Evolutionary conservation across 345 rosid genomes (phyloP), one percentile per base, ranked within the genome.

Genomic region (Cardamine resedifolia): DNA sequence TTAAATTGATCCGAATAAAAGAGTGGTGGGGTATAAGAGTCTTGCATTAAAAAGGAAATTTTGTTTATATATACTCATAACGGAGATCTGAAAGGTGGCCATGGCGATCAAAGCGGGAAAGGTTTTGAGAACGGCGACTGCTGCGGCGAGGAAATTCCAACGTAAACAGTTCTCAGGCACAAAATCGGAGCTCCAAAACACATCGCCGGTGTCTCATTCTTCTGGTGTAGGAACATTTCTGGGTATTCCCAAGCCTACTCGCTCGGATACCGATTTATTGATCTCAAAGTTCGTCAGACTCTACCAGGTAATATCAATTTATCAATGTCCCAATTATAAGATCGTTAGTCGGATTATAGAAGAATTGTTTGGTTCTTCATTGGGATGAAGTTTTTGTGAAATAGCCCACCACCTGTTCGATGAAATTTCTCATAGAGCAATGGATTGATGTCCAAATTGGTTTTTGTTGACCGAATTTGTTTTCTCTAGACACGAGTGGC

Each of bases 51-150:
- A 5, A 1, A 23, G n/a, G n/a, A n/a, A n/a, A n/a, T n/a, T n/a
- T n/a, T n/a, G n/a, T n/a, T 1, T 49, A 14, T 7, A 2, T 49
- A 12, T 15, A 2, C 21, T 14, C 39, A 2, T 12, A 66, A 34
- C 66, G n/a, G 65, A 70, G 65, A 69, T 58, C 74, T 47, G 49
- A 58, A 47, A 33, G 20, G 43, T 27, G 45, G 14, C 19, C 3
- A 75, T 75, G 78, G 68, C 69, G 68, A 75, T 75, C 24, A 75
- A 68, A 75, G 74, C 64, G 31, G 78, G 78, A 15, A 68, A 43
- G 43, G 69, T 68, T 43, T 0, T 75, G 18, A 75, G 78, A 60
- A 75, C 78, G 64, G 78, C 73, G 48, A 60, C 69, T 59, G 68
- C 74, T 16, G 78, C 50, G 14, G 73, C 78, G 20, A 75, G 57